A percentile compares a stretch with the other conserved stretches of the same genome.
These are phyloP conservation scores for Jatropha multifida DNA, from an alignment of 441 rosid species.

Conservation along the genomic window DNA sequence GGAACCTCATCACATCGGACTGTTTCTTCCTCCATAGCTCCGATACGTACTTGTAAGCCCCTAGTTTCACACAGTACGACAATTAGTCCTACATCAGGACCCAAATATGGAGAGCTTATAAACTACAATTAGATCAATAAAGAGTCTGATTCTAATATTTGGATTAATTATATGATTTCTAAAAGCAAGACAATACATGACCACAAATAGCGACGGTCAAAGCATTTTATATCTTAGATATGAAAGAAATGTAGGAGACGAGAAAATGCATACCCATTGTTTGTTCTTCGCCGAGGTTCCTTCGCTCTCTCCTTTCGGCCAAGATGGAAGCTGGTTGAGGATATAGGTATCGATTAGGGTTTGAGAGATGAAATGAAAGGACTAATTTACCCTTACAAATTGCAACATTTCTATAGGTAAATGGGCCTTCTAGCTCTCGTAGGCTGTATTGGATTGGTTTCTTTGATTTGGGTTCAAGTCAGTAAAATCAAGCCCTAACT, in stretches of 20 bases:
- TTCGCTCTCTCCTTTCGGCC: slow-evolving; percentile 19
- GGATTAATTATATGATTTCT: neutral
- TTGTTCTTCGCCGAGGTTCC: neutral
- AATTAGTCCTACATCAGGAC: neutral
- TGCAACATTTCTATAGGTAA: neutral
- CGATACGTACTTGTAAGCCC: slow-evolving; percentile 66
- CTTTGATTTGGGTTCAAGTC: too few relatives aligned
- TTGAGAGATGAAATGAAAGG: neutral
- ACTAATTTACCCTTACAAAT: neutral
- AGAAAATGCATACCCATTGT: slow-evolving; percentile 20
- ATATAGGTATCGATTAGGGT: slow-evolving; percentile 14
- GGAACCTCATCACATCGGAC: slow-evolving; percentile 68
- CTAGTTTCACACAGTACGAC: slow-evolving; percentile 23
- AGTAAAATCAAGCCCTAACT: neutral
- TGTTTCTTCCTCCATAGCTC: slow-evolving; percentile 80
- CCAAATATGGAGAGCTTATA: neutral
- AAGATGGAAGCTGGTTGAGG: neutral
- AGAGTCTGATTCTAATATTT: neutral
- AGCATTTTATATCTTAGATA: neutral
- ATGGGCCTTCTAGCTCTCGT: neutral
- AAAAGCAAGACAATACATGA: neutral
- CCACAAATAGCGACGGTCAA: neutral
- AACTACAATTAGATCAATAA: neutral
- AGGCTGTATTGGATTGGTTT: neutral
- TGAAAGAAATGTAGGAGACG: neutral